These are phyloP conservation scores for Globisporangium middletonii DNA, from an alignment of 352 stramenopile genomes.

Conservation along the genomic window DNA sequence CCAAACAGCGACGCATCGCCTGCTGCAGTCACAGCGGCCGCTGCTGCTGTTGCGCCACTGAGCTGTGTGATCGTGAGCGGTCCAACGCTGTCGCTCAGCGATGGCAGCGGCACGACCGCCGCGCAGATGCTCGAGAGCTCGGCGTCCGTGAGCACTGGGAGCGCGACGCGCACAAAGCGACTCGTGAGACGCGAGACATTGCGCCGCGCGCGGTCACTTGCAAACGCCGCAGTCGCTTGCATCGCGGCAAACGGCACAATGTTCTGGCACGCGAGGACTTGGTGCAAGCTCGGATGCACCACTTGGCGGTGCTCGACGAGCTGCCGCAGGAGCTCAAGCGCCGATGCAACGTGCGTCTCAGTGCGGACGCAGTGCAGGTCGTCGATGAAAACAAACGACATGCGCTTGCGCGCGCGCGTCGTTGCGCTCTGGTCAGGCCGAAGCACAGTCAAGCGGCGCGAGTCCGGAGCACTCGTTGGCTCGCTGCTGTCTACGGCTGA, in stretches of 20 bases:
- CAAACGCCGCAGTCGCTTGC: conserved; percentile 7
- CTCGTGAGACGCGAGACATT: conserved; percentile 22
- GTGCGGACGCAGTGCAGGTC: conserved; percentile 43
- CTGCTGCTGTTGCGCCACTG: neutral
- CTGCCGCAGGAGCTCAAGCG: conserved; percentile 42
- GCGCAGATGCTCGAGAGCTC: conserved; percentile 53
- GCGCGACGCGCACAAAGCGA: conserved; percentile 28
- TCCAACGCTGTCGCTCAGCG: neutral
- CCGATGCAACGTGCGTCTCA: conserved; percentile 18
- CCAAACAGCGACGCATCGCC: neutral
- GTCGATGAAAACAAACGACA: conserved; percentile 48
- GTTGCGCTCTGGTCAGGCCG: neutral
- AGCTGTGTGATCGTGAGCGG: no score
- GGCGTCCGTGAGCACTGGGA: conserved; percentile 26
- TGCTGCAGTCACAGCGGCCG: neutral
- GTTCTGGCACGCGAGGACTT: conserved; percentile 19
- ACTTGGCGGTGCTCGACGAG: conserved; percentile 33
- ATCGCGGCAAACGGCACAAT: conserved; percentile 27
- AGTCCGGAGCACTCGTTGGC: neutral
- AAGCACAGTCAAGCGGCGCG: neutral
- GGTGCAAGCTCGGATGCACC: conserved; percentile 29
- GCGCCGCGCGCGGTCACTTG: neutral
- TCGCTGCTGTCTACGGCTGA: no score
- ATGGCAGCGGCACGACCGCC: conserved; percentile 10
- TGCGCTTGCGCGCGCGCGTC: neutral